Evolutionary conservation across 495 filamentous ascomycete species (phyloP).

Genomic region (Massariosphaeria phaeospora): DNA sequence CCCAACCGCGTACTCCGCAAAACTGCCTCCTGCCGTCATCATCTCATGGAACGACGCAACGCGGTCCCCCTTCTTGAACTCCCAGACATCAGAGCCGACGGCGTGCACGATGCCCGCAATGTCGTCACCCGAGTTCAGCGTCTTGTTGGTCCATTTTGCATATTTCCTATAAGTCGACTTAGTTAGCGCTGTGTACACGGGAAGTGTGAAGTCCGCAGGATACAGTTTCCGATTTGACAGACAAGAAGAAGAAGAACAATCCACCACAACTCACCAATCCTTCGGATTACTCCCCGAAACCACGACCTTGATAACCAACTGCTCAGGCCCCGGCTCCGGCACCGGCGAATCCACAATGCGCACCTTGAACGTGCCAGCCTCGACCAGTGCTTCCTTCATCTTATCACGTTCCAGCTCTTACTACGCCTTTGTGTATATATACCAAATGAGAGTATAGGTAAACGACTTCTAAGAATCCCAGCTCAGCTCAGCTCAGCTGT

Average conservation of each 20-base stretch:
- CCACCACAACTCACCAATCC: slow-evolving; percentile 71
- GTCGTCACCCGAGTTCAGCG: slow-evolving; percentile 62
- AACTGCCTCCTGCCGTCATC: slow-evolving; percentile 52
- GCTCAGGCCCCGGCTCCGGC: slow-evolving; percentile 54
- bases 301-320: slow-evolving; percentile 67
- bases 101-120: slow-evolving; percentile 63
- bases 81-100: slow-evolving; percentile 56
- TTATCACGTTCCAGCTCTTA: too few relatives aligned
- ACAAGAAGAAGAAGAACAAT: not conserved
- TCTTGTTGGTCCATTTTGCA: too few relatives aligned
- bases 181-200: too few relatives aligned
- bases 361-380: slow-evolving; percentile 50
- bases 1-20: slow-evolving; percentile 66
- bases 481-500: too few relatives aligned
- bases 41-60: slow-evolving; percentile 68
- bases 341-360: slow-evolving; percentile 60
- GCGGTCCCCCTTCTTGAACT: slow-evolving; percentile 62
- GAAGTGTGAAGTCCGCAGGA: not conserved
- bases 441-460: too few relatives aligned
- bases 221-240: not conserved
- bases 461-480: too few relatives aligned
- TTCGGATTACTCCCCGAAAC: slow-evolving; percentile 72
- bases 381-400: slow-evolving; percentile 67
- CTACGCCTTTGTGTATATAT: too few relatives aligned
- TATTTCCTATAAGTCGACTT: too few relatives aligned